A percentile compares a stretch with the other conserved stretches of the same genome.
These are phyloP conservation scores for Brassica balearica DNA, from an alignment of 441 rosid genomes.

Conservation along the genomic window DNA sequence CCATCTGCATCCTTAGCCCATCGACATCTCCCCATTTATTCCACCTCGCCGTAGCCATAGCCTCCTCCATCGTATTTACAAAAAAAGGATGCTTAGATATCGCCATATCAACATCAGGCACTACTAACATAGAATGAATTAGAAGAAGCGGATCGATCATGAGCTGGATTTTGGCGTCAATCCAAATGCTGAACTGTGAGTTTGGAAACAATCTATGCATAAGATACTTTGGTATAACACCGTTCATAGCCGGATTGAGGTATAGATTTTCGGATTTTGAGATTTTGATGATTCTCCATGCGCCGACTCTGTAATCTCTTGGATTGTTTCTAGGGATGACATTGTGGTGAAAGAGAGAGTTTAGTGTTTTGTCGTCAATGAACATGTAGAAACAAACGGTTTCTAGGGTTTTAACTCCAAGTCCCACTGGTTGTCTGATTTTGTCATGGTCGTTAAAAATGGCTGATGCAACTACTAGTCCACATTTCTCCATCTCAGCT, in stretches of 20 bases:
- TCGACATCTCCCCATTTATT: conserved; percentile 84
- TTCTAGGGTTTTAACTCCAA: conserved; percentile 68
- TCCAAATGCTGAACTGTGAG: conserved; percentile 86
- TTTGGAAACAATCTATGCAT: conserved; percentile 84
- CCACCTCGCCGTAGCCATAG: conserved; percentile 97
- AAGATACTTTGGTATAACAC: conserved; percentile 78
- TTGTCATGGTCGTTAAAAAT: conserved; percentile 90
- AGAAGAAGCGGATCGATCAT: conserved; percentile 82
- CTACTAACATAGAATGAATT: conserved; percentile 69
- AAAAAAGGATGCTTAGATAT: conserved; percentile 77
- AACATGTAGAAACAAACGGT: conserved; percentile 86
- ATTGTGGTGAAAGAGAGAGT: conserved; percentile 55
- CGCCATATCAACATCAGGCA: conserved; percentile 71
- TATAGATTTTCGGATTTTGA: conserved; percentile 50
- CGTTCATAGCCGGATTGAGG: conserved; percentile 82
- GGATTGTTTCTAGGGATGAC: conserved; percentile 47
- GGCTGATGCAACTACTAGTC: conserved; percentile 83
- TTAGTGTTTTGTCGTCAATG: conserved; percentile 67
- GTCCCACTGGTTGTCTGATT: conserved; percentile 82
- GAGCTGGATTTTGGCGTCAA: conserved; percentile 84
- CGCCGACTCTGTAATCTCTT: conserved; percentile 52
- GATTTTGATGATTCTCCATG: conserved; percentile 72
- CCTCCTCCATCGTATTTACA: conserved; percentile 85
- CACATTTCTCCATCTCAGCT: conserved; percentile 81
- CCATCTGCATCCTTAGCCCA: conserved; percentile 77